phyloP scores from a whole-genome alignment of 108 stramenopile genomes.

The Cyclostephanos tholiformis region DNA sequence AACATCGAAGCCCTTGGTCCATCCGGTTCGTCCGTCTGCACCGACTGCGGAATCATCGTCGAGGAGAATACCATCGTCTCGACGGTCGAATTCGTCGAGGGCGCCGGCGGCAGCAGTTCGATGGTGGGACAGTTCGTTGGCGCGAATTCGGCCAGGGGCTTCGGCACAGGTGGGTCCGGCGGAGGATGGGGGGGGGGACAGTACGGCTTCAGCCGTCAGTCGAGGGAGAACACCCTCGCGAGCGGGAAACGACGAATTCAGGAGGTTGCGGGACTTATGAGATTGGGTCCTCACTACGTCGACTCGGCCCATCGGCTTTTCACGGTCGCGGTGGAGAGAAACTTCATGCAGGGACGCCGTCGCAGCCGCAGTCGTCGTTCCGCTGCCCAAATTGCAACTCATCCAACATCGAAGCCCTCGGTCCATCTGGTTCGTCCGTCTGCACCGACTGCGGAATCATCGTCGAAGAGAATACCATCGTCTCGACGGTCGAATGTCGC shows the following conservation, averaged over 20 bases:
- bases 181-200: constrained; percentile 62
- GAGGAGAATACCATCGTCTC: too few species aligned
- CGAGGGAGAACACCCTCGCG: constrained; percentile 90
- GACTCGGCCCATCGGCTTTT: constrained; percentile 94
- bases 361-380: too few species aligned
- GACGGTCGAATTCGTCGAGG: too few species aligned
- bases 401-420: too few species aligned
- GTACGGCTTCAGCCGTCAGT: constrained; percentile 88
- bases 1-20: too few species aligned
- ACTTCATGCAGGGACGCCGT: constrained; percentile 94
- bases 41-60: too few species aligned
- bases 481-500: too few species aligned
- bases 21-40: too few species aligned
- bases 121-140: constrained; percentile 93
- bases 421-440: too few species aligned
- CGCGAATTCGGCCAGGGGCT: constrained; percentile 56
- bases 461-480: too few species aligned
- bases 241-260: constrained; percentile 85
- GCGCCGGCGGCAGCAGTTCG: constrained; percentile 74
- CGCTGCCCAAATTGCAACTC: too few species aligned
- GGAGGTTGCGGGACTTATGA: constrained; percentile 81
- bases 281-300: constrained; percentile 80
- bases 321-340: constrained; percentile 93
- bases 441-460: too few species aligned
- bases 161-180: constrained; percentile 28